These are phyloP conservation scores for Iberis pinnata DNA, from an alignment of 345 rosid genomes.

Conservation along the genomic window DNA sequence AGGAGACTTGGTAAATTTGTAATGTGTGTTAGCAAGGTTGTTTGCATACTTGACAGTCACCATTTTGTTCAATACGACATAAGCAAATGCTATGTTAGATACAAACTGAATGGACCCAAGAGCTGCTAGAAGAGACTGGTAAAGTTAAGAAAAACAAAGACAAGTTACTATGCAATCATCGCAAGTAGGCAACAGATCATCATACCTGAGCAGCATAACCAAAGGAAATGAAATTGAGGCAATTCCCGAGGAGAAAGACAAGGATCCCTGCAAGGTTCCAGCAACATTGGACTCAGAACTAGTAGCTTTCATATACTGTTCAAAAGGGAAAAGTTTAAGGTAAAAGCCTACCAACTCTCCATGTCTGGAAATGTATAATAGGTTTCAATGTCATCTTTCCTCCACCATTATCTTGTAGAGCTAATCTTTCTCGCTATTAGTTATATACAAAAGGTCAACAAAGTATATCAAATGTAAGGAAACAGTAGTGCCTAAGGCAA, in stretches of 20 bases:
- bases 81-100: slow-evolving; percentile 95
- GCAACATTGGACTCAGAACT: slow-evolving; percentile 17
- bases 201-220: slow-evolving; percentile 99
- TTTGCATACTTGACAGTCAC: slow-evolving; percentile 85
- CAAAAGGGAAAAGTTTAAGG: slow-evolving; percentile 13
- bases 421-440: slow-evolving; percentile 69
- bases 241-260: slow-evolving; percentile 85
- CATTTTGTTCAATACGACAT: slow-evolving; percentile 80
- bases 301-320: slow-evolving; percentile 15
- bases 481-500: background rate
- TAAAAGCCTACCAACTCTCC: slow-evolving; percentile 79
- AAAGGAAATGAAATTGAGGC: slow-evolving; percentile 93
- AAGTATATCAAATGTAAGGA: background rate
- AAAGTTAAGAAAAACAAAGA: slow-evolving; percentile 4
- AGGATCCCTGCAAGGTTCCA: slow-evolving; percentile 59
- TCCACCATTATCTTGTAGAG: slow-evolving; percentile 49
- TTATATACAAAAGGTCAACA: slow-evolving; percentile 26
- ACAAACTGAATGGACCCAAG: slow-evolving; percentile 95
- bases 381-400: slow-evolving; percentile 66
- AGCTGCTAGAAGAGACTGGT: slow-evolving; percentile 96
- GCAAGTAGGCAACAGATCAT: slow-evolving; percentile 14
- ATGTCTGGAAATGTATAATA: slow-evolving; percentile 75
- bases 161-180: background rate
- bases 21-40: slow-evolving; percentile 5
- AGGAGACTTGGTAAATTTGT: background rate